Base-by-base conservation (phyloP, 2,329 filamentous ascomycete species). In the Aspergillus luchuensis region DNA sequence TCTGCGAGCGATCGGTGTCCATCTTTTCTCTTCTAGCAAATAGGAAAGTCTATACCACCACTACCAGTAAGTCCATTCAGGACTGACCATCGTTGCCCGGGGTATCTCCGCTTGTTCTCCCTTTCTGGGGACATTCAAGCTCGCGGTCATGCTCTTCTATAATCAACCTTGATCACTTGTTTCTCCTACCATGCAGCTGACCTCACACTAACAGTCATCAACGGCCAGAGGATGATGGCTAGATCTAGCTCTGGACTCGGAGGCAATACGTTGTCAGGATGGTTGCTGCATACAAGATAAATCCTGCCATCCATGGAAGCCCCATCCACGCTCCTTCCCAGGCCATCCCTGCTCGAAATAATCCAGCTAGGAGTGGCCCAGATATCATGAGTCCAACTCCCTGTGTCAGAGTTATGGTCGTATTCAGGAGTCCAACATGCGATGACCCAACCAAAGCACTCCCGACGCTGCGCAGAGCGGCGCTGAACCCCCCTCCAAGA, bases 401-500 rank as follows among this genome's bases (percentile, higher is more conserved):
- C 54, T 64, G 57, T 8, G 53, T 43, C 33, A 64, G 59, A 5
- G 56, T 60, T 38, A 64, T 59, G n/a, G 59, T 59, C n/a, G 62
- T 62, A 17, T 59, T 62, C 8, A 64, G 57, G 6, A 59, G 41
- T 5, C 59, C 62, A n/a, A 57, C 48, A 19, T 64, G 53, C 7
- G 41, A 33, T 41, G 57, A 48, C 3, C 41, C 49, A 38, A 62
- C 62, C 52, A 64, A 38, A 6, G 62, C 57, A n/a, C 52, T 64
- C 21, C 56, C 60, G n/a, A 62, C 59, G 48, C 60, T 64, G 39
- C 59, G 62, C n/a, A 64, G 57, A 15, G 62, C 47, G 10, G 56
- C 48, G 41, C 58, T 58, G 45, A 62, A 64, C 10, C 62, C 62
- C 43, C 57, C 55, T 25, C 62, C 62, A 19, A 64, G 50, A 7